Base-by-base conservation (phyloP, 108 stramenopile genomes). In the Skeletonema costatum region DNA sequence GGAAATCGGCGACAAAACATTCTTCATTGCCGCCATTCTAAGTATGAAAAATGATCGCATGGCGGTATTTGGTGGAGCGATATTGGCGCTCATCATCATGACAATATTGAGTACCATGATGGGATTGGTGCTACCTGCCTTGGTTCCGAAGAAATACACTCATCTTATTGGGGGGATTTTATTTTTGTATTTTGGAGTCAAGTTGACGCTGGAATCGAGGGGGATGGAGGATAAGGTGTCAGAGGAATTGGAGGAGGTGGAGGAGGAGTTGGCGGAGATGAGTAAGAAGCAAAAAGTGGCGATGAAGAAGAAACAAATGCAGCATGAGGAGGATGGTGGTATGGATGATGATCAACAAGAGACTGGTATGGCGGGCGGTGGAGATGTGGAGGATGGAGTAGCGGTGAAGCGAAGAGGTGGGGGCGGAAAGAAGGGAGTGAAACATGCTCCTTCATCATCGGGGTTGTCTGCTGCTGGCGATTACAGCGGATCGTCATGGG, bases 1-100 rank as follows among this genome's bases (percentile, higher is more conserved):
- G 0, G 99, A 99, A 89, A 96, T 99, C 64, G 99, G 99, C 9
- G 99, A 99, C 90, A 99, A 99, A 83, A 99, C 99, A 21, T 99
- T 99, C 75, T 99, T 99, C 87, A 99, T 99, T 76, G 99, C 99
- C 8, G 99, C 98, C 14, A 92, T 99, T n/a, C 73, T 99, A 60
- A 92, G 91, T 50, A 98, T 99, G 96, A 86, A 93, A 61, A 86
- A 97, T 85, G 71, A 86, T 73, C 87, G 98, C 32, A 73, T 91
- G 39, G 92, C 97, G 1, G 97, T 99, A 21, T 99, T 99, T 78
- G 73, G 74, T 11, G 99, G 98, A 16, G 96, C 97, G 8, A 87
- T 99, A 42, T 72, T 81, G 12, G 97, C 97, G 1, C 81, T 99
- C 32, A 87, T 96, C 21, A 78, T 98, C 61, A 99, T 99, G 99